Base-by-base conservation (phyloP, 2,329 filamentous ascomycete species). In the Verticillium dahliae region DNA sequence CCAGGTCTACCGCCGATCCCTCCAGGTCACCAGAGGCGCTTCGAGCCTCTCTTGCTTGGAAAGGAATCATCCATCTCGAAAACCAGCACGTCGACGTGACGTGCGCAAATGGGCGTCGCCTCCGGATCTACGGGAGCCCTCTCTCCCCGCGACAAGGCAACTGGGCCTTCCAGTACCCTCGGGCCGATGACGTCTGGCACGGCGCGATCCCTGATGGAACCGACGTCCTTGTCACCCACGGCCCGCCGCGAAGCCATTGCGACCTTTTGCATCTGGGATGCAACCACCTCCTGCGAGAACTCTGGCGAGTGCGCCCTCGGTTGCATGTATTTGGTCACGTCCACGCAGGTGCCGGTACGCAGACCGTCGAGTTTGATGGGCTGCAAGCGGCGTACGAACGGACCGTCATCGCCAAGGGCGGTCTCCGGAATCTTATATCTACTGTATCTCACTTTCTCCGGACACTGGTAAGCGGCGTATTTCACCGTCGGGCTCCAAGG, bases 21-120 rank as follows among this genome's bases (percentile, higher is more conserved):
- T 80, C 11, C 78, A 83, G 57, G 86, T 91, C 69, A 79, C 45
- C 18, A 52, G 80, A 18, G 70, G 78, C n/a, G 14, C 33, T 57
- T 74, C 76, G 1, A 72, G 73, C 22, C 76, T 78, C 72, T 10
- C 61, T 70, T 14, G 62, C 66, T 22, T 72, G 69, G 70, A 64
- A 65, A 5, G 63, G 60, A 22, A 66, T 71, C 15, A 57, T 67
- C 3, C 71, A 71, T 35, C 67, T 73, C 4, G 52, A 71, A 58
- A 65, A 70, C 31, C 57, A 63, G 14, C 33, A 62, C 11, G 54
- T 58, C 11, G 67, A 54, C 3, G 56, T 71, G 9, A 63, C 52
- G 6, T 64, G 67, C 34, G 31, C 55, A 35, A 73, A 71, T 37
- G 72, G 71, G 4, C 69, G 72, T 31, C 80, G 77, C 33, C 59